phyloP scores from a whole-genome alignment of 169 alveolate species.

The Theileria annulata region DNA sequence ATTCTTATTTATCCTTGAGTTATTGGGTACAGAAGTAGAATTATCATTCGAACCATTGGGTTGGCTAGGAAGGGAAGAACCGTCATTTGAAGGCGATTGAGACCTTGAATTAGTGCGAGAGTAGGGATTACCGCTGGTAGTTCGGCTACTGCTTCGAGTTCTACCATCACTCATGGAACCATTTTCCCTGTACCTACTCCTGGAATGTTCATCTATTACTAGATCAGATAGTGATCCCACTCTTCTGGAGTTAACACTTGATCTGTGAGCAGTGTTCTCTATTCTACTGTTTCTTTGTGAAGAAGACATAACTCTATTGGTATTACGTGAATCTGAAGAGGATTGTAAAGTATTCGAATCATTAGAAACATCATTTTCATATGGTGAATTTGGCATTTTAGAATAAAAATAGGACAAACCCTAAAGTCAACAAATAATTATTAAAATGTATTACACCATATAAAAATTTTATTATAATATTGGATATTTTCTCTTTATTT shows the following conservation, averaged over 20 bases:
- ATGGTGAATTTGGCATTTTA: not conserved
- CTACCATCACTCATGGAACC: constrained; percentile 21
- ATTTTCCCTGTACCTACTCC: constrained; percentile 5
- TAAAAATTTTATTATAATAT: too few relatives aligned
- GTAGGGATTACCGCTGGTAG: constrained; percentile 33
- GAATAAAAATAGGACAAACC: not conserved
- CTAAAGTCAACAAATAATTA: not conserved
- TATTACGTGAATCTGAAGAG: not conserved
- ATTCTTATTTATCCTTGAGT: not conserved
- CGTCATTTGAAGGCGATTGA: constrained; percentile 5
- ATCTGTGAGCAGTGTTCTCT: not conserved
- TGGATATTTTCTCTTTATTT: too few relatives aligned
- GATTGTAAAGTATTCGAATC: not conserved
- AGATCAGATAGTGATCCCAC: not conserved
- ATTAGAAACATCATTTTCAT: not conserved
- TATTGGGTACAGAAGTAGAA: not conserved
- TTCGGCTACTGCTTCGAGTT: constrained; percentile 39
- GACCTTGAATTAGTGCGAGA: constrained; percentile 15
- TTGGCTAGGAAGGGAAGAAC: not conserved
- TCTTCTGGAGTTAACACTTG: not conserved
- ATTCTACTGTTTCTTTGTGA: not conserved
- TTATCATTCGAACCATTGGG: not conserved
- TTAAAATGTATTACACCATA: not conserved
- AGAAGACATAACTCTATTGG: not conserved
- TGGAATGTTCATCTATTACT: not conserved